Percentiles rank a stretch among this genome's conserved stretches.
Conservation (phyloP, 2,329 filamentous ascomycete genomes). For the Sodiomyces alkalinus region DNA sequence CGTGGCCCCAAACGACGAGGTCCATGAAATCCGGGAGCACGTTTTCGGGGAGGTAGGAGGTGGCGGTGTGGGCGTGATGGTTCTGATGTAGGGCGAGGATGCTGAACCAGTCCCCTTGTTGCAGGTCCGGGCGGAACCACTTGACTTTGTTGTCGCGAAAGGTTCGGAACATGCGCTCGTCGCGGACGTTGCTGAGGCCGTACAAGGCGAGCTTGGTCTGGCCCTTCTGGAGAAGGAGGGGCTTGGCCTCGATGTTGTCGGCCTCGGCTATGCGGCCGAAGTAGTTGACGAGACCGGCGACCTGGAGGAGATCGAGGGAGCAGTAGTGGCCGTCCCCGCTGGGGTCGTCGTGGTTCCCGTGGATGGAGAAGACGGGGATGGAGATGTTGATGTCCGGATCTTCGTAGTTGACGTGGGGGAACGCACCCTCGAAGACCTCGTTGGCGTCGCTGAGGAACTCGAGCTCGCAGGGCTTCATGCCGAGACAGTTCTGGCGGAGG, state of each 20-base stretch:
- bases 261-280: conserved; percentile 84
- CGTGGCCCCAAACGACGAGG: conserved; percentile 90
- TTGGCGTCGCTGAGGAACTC: conserved; percentile 89
- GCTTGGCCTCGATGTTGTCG: conserved; percentile 86
- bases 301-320: conserved; percentile 79
- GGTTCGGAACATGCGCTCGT: conserved; percentile 86
- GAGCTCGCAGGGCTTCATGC: conserved; percentile 88
- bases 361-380: conserved; percentile 95
- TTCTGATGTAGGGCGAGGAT: conserved; percentile 92
- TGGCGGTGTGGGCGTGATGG: conserved; percentile 80
- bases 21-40: conserved; percentile 87
- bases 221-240: conserved; percentile 85
- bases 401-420: conserved; percentile 94
- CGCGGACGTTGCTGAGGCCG: conserved; percentile 87
- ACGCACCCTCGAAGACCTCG: conserved; percentile 78
- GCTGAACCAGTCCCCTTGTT: conserved; percentile 89
- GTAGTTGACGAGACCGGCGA: conserved; percentile 87
- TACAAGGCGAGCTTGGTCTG: conserved; percentile 85
- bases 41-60: conserved; percentile 85
- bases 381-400: conserved; percentile 94
- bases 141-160: conserved; percentile 89
- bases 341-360: conserved; percentile 96
- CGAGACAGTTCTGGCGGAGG: conserved; percentile 81
- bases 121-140: conserved; percentile 71
- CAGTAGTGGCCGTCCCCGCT: conserved; percentile 91